Percentiles rank a stretch among this genome's conserved stretches.
phyloP scores from a whole-genome alignment of 768 basidiomycete genomes.

The Tulasnella sp. region DNA sequence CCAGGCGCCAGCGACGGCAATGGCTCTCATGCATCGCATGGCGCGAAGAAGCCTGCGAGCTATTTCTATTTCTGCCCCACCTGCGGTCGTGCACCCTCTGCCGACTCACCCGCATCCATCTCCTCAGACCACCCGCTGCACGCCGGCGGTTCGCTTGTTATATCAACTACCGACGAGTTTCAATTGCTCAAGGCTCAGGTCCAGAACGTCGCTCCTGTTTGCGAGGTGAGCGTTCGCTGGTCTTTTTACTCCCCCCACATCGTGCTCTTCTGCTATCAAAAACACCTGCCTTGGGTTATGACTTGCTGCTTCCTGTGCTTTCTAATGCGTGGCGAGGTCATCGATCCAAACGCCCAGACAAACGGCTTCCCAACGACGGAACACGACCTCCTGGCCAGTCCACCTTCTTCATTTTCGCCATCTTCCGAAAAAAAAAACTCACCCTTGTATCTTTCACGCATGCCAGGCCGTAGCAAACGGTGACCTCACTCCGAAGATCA shows the following conservation, averaged over 20 bases:
- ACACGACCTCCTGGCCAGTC: too few species aligned
- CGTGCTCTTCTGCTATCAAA: too few species aligned
- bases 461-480: slow-evolving; percentile 59
- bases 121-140: slow-evolving; percentile 38
- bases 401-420: too few species aligned
- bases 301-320: too few species aligned
- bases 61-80: slow-evolving; percentile 41
- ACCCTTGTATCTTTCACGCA: too few species aligned
- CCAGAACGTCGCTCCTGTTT: slow-evolving; percentile 70
- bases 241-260: not conserved
- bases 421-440: too few species aligned
- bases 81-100: slow-evolving; percentile 31
- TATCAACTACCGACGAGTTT: slow-evolving; percentile 70
- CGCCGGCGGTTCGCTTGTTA: slow-evolving; percentile 39
- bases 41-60: too few species aligned
- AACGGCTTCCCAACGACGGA: too few species aligned
- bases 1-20: slow-evolving; percentile 51
- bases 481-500: slow-evolving; percentile 70
- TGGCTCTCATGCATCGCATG: slow-evolving; percentile 25
- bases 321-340: too few species aligned
- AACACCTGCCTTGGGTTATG: too few species aligned
- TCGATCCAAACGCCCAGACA: too few species aligned
- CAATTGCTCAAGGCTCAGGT: slow-evolving; percentile 76
- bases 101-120: not conserved
- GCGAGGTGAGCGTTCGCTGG: slow-evolving; percentile 38